These are phyloP conservation scores for Amaranthus hypochondriacus DNA, from an alignment of 148 eudicot genomes.

Conservation along the genomic window DNA sequence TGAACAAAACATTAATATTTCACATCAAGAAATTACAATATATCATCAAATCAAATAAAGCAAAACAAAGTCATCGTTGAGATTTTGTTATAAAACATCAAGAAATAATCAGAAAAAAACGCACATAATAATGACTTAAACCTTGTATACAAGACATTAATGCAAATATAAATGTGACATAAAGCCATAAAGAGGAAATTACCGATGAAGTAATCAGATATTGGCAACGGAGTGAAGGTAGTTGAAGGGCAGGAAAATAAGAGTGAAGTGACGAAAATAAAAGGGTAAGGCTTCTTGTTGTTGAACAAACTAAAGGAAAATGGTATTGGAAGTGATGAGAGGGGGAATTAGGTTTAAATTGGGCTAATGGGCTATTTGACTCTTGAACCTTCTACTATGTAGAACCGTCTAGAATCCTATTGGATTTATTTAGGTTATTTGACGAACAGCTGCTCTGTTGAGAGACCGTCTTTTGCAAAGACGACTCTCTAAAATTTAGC, in stretches of 20 bases:
- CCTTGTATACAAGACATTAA: neutral
- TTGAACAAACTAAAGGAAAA: neutral
- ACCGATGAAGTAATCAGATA: neutral
- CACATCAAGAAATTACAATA: too few relatives aligned
- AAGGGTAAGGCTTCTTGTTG: conserved; percentile 2
- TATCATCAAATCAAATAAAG: too few relatives aligned
- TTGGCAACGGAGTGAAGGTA: neutral
- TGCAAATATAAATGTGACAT: neutral
- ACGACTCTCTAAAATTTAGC: too few relatives aligned
- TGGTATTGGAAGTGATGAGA: neutral
- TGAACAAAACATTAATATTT: too few relatives aligned
- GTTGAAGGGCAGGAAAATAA: neutral
- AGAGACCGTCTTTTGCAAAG: too few relatives aligned
- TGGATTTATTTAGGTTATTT: neutral
- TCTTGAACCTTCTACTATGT: conserved; percentile 23
- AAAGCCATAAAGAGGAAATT: neutral
- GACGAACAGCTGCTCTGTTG: too few relatives aligned
- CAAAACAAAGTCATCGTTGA: too few relatives aligned
- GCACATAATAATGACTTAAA: too few relatives aligned
- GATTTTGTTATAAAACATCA: too few relatives aligned
- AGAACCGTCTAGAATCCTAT: conserved; percentile 25
- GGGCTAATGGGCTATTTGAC: neutral
- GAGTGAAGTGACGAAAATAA: neutral
- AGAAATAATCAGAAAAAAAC: too few relatives aligned
- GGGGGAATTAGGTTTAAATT: conserved; percentile 11